Evolutionary conservation across 1,139 yeast species (phyloP).

Genomic region (Diutina sp.): DNA sequence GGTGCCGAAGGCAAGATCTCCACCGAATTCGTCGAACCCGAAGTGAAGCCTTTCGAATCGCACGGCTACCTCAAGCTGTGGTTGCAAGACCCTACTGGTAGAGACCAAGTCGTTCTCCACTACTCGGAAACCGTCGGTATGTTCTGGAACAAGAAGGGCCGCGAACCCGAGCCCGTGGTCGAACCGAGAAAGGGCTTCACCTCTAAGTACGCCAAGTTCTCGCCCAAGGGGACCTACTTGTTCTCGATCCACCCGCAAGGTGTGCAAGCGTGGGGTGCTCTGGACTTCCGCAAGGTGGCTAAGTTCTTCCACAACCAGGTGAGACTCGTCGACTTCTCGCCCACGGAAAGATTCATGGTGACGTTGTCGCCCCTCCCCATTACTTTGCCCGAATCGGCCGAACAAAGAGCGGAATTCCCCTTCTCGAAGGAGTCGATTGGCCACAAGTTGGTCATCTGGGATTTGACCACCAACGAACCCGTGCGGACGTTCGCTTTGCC

Average conservation of each 20-base stretch:
- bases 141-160: constrained; percentile 73
- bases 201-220: constrained; percentile 75
- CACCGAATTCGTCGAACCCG: constrained; percentile 59
- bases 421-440: constrained; percentile 86
- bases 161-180: constrained; percentile 64
- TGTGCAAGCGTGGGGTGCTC: constrained; percentile 94
- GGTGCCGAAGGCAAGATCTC: constrained; percentile 57
- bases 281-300: constrained; percentile 56
- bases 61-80: constrained; percentile 79
- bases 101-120: constrained; percentile 85
- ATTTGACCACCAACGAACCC: constrained; percentile 70
- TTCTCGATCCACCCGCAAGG: constrained; percentile 92
- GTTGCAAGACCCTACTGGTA: constrained; percentile 80
- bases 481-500: constrained; percentile 86
- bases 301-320: constrained; percentile 87
- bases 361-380: constrained; percentile 87
- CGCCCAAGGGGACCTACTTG: constrained; percentile 86
- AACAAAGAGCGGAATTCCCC: constrained; percentile 56
- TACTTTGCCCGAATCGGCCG: constrained; percentile 52
- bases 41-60: constrained; percentile 53
- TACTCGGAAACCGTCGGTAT: constrained; percentile 73
- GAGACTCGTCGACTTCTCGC: constrained; percentile 82
- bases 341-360: constrained; percentile 80
- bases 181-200: constrained; percentile 82
- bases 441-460: constrained; percentile 92